Evolutionary conservation across 1,139 yeast genomes (phyloP).

Genomic region (Pichia sp.): DNA sequence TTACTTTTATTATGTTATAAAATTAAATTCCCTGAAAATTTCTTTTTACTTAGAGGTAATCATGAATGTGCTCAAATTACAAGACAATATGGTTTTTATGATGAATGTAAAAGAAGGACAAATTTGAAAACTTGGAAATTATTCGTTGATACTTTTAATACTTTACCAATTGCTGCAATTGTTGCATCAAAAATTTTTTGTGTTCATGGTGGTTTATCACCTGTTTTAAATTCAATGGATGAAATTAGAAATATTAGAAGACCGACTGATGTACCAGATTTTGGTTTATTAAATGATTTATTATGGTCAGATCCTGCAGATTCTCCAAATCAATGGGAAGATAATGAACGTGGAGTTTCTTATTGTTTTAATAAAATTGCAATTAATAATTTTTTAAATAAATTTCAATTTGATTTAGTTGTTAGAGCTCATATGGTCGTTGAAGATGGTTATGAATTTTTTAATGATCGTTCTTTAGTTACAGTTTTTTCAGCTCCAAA

Average conservation of each 20-base stretch:
- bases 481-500: conserved; percentile 97
- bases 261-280: conserved; percentile 97
- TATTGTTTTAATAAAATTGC: conserved; percentile 93
- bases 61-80: conserved; percentile 98
- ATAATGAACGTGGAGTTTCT: conserved; percentile 96
- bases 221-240: conserved; percentile 84
- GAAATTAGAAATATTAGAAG: conserved; percentile 87
- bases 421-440: conserved; percentile 99
- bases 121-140: conserved; percentile 91
- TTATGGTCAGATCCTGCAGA: conserved; percentile 83
- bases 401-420: conserved; percentile 88
- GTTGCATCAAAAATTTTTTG: conserved; percentile 96
- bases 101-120: conserved; percentile 87
- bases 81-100: conserved; percentile 92
- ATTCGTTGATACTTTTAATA: conserved; percentile 89
- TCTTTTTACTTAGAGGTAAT: conserved; percentile 85
- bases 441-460: conserved; percentile 96
- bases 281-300: conserved; percentile 84
- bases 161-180: conserved; percentile 90
- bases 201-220: conserved; percentile 95
- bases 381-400: conserved; percentile 78
- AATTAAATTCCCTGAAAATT: conserved; percentile 94
- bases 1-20: conserved; percentile 80
- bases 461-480: conserved; percentile 86
- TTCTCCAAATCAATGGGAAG: conserved; percentile 91